Percentiles rank a stretch among this genome's conserved stretches.
These are phyloP conservation scores for Puccinia polysora DNA, from an alignment of 1,284 basidiomycete genomes.

Conservation along the genomic window DNA sequence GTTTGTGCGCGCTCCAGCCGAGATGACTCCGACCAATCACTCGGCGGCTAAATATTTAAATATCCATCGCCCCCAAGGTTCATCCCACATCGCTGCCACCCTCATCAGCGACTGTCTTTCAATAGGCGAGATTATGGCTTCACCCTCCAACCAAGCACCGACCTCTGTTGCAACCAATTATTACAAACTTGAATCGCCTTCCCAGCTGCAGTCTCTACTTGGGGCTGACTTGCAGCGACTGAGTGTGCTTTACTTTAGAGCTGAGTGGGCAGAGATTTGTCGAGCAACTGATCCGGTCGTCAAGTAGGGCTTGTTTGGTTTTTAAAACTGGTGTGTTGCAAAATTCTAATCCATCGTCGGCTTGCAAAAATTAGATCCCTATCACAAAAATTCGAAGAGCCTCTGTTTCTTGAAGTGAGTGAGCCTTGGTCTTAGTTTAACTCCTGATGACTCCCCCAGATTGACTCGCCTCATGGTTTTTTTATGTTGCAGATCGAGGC, in stretches of 20 bases:
- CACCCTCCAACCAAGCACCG: background rate
- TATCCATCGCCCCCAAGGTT: too few relatives aligned
- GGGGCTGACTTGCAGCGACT: slow-evolving; percentile 70
- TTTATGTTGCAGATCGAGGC: slow-evolving; percentile 69
- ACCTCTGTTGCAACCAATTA: slow-evolving; percentile 10
- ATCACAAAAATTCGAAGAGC: slow-evolving; percentile 12
- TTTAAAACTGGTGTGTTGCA: background rate
- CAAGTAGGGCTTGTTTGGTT: slow-evolving; percentile 5
- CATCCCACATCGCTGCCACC: too few relatives aligned
- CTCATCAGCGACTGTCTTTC: too few relatives aligned
- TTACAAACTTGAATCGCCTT: slow-evolving; percentile 59
- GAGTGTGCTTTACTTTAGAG: slow-evolving; percentile 87
- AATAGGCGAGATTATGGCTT: too few relatives aligned
- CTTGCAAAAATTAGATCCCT: slow-evolving; percentile 2
- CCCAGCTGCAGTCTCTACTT: slow-evolving; percentile 70
- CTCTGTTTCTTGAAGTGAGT: slow-evolving; percentile 31
- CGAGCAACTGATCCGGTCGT: slow-evolving; percentile 47
- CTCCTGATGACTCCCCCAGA: too few relatives aligned
- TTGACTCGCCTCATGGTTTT: background rate
- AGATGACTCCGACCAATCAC: too few relatives aligned
- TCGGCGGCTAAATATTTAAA: too few relatives aligned
- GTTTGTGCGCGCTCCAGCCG: too few relatives aligned
- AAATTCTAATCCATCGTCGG: too few relatives aligned
- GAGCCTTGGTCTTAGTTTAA: too few relatives aligned
- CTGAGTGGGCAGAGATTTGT: slow-evolving; percentile 85